Conservation (phyloP, 164 flowering plant genomes). For the Dillenia suffruticosa region DNA sequence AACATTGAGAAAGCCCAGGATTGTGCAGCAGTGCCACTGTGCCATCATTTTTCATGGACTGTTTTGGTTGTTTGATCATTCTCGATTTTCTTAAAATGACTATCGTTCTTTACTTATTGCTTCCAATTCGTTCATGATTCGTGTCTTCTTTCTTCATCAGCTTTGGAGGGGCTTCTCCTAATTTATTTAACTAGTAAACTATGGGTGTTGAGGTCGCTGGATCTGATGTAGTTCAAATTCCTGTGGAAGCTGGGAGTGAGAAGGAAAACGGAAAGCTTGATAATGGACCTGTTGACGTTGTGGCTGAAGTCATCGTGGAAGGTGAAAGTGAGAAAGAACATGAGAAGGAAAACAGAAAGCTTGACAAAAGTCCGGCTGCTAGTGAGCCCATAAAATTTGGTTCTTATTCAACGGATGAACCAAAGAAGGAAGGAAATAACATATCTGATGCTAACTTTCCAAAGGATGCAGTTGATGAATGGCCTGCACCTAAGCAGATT, state of each 20-base stretch:
- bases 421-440: conserved; percentile 35
- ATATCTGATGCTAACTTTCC: conserved; percentile 41
- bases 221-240: conserved; percentile 41
- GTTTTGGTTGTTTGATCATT: neutral
- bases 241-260: conserved; percentile 28
- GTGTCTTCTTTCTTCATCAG: conserved; percentile 1
- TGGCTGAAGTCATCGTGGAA: conserved; percentile 15
- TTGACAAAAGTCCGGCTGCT: conserved; percentile 22
- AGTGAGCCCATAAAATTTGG: conserved; percentile 58
- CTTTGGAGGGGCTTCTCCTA: conserved; percentile 2
- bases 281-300: conserved; percentile 24
- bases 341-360: conserved; percentile 39
- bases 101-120: neutral
- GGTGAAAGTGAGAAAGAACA: conserved; percentile 23
- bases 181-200: conserved; percentile 8
- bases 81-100: neutral
- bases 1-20: too few relatives aligned
- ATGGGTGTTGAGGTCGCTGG: conserved; percentile 71
- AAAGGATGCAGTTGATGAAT: conserved; percentile 76
- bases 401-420: conserved; percentile 50
- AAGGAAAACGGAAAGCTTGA: conserved; percentile 40
- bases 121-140: neutral
- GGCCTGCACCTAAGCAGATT: conserved; percentile 72
- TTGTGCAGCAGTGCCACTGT: too few relatives aligned
- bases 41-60: neutral